Conservation (phyloP, 345 rosid species). For the Lepidium sativum region DNA sequence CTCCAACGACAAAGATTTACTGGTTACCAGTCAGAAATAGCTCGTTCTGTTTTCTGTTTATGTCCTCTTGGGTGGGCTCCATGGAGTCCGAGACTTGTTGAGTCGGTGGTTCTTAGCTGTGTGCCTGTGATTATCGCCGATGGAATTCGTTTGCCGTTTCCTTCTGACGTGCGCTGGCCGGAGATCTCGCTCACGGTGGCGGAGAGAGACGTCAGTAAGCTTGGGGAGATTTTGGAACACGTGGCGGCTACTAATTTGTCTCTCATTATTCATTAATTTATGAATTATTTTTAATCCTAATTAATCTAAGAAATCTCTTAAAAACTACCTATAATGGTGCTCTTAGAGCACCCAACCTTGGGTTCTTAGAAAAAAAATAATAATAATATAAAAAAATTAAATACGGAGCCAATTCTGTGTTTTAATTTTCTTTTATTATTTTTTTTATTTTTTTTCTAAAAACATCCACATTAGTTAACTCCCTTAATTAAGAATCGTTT, state of each 20-base stretch:
- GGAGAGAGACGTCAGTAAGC: slow-evolving; percentile 56
- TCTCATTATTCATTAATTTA: too few species aligned
- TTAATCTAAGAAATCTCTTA: too few species aligned
- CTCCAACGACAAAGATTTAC: slow-evolving; percentile 58
- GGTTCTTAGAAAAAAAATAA: too few species aligned
- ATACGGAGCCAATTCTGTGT: too few species aligned
- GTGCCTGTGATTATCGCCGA: slow-evolving; percentile 89
- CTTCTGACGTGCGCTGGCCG: slow-evolving; percentile 54
- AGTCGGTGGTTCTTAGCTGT: slow-evolving; percentile 73
- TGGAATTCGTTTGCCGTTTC: slow-evolving; percentile 79
- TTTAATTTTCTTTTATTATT: too few species aligned
- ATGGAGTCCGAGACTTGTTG: slow-evolving; percentile 94
- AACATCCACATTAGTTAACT: too few species aligned
- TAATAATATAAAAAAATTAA: too few species aligned
- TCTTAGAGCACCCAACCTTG: too few species aligned
- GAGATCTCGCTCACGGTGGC: slow-evolving; percentile 76
- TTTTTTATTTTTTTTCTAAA: too few species aligned
- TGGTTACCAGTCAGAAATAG: slow-evolving; percentile 84
- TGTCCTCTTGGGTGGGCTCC: slow-evolving; percentile 99
- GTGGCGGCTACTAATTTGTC: slow-evolving; percentile 79
- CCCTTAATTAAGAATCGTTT: too few species aligned
- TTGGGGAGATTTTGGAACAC: slow-evolving; percentile 53
- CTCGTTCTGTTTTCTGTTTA: slow-evolving; percentile 71
- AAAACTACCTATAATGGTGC: too few species aligned
- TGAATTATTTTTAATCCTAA: too few species aligned